Evolutionary conservation across 306 rosid species (phyloP), one percentile per base, ranked within the genome.

Genomic region (Myrica gale): DNA sequence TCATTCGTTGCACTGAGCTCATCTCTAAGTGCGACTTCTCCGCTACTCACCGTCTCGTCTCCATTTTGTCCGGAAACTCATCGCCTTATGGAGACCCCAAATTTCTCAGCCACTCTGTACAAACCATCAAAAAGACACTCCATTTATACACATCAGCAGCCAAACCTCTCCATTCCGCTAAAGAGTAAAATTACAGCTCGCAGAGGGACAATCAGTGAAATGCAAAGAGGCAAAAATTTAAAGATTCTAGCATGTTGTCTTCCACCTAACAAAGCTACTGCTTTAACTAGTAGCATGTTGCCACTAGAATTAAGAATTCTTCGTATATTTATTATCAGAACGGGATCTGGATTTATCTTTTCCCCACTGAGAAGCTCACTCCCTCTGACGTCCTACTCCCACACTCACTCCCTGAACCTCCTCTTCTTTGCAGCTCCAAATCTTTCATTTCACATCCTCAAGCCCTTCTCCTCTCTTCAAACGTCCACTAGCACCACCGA

Each of bases 51-150:
- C n/a, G n/a, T n/a, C n/a, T n/a, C n/a, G n/a, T n/a, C n/a, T n/a
- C n/a, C n/a, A n/a, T n/a, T n/a, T n/a, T n/a, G n/a, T n/a, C n/a
- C n/a, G n/a, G n/a, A n/a, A n/a, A n/a, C n/a, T n/a, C n/a, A n/a
- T n/a, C n/a, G n/a, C n/a, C n/a, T n/a, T n/a, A n/a, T n/a, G n/a
- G n/a, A n/a, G n/a, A n/a, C 57, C 79, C 85, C 85, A 83, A 78
- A 56, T 78, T 82, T 85, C 73, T 79, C 83, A 61, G 52, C 80
- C 94, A 91, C 83, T 76, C 95, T 91, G 89, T 94, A 94, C 98
- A 94, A 84, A 86, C 85, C 87, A 87, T 82, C 71, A 82, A 84
- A 82, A 80, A 71, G 58, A 63, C 90, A 60, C 83, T 83, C 71
- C 72, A 66, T 56, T 68, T 68, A 67, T 79, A 86, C 83, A 84